These are phyloP conservation scores for Cyanidiococcus yangmingshanensis DNA, from an alignment of 23 red algal species.

Conservation along the genomic window DNA sequence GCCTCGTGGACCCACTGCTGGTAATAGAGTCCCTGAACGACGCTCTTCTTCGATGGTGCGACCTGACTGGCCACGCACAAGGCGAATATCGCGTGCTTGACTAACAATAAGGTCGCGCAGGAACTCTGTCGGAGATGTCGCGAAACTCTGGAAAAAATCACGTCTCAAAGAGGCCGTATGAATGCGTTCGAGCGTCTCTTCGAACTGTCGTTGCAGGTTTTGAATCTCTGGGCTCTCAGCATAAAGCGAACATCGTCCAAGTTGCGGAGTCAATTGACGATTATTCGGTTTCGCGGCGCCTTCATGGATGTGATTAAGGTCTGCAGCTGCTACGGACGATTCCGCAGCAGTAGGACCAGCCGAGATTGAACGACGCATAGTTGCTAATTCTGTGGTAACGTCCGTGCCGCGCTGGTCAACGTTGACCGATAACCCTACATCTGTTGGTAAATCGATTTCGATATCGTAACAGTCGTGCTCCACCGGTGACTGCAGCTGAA, in stretches of 20 bases:
- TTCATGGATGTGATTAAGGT: conserved; percentile 34
- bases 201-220: neutral
- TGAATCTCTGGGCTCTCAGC: neutral
- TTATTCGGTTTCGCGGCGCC: conserved; percentile 17
- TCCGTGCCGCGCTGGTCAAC: conserved; percentile 30
- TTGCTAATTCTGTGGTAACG: conserved; percentile 34
- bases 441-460: conserved; percentile 33
- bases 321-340: neutral
- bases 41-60: conserved; percentile 76
- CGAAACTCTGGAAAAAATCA: conserved; percentile 72
- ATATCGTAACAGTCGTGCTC: conserved; percentile 71
- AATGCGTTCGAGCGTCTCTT: conserved; percentile 26
- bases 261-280: neutral
- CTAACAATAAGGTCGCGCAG: conserved; percentile 78
- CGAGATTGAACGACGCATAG: conserved; percentile 23
- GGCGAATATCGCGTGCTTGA: conserved; percentile 69
- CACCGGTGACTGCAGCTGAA: conserved; percentile 25
- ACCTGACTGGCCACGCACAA: conserved; percentile 48
- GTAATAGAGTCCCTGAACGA: conserved; percentile 59
- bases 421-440: neutral
- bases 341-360: neutral
- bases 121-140: conserved; percentile 52
- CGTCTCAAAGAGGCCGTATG: conserved; percentile 20
- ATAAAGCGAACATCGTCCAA: conserved; percentile 14
- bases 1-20: conserved; percentile 94